These are phyloP conservation scores for Venturia aucupariae DNA, from an alignment of 2,329 filamentous ascomycete genomes.

Conservation along the genomic window DNA sequence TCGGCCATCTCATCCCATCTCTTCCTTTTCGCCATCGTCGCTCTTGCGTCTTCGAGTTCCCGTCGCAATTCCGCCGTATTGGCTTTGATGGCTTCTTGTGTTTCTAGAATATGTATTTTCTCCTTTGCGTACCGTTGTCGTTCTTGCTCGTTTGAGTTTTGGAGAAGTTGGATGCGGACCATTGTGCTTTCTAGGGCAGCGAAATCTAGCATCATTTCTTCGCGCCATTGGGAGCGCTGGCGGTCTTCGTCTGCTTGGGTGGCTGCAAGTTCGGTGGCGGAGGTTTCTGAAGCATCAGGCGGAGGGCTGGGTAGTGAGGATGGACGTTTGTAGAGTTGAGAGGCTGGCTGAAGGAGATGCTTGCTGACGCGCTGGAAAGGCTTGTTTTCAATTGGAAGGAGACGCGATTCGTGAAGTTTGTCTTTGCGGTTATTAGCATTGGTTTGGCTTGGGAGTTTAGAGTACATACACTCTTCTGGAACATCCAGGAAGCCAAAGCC, in stretches of 20 bases:
- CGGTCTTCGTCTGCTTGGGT: conserved; percentile 43
- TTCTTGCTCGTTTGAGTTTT: conserved; percentile 73
- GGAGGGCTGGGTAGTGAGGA: conserved; percentile 56
- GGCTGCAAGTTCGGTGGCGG: conserved; percentile 31
- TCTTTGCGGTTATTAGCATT: conserved; percentile 37
- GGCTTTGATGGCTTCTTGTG: conserved; percentile 67
- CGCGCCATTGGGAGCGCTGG: conserved; percentile 60
- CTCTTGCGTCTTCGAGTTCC: conserved; percentile 69
- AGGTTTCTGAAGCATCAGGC: conserved; percentile 41
- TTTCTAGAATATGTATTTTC: conserved; percentile 67
- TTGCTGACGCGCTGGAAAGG: conserved; percentile 85
- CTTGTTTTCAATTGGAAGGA: conserved; percentile 84
- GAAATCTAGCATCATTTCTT: conserved; percentile 82
- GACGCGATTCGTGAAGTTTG: conserved; percentile 76
- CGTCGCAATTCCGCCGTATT: conserved; percentile 62
- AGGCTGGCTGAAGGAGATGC: conserved; percentile 61
- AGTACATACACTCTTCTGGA: neutral
- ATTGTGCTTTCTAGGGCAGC: conserved; percentile 80
- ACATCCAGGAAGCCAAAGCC: conserved; percentile 3
- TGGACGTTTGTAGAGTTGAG: conserved; percentile 50
- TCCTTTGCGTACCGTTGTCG: conserved; percentile 74
- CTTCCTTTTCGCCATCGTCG: conserved; percentile 68
- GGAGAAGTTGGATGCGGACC: conserved; percentile 77
- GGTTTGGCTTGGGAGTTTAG: neutral
- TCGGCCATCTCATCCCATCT: conserved; percentile 82